Evolutionary conservation across 164 flowering plant genomes (phyloP), one percentile per base, ranked within the genome.

Genomic region (Warburgia ugandensis): DNA sequence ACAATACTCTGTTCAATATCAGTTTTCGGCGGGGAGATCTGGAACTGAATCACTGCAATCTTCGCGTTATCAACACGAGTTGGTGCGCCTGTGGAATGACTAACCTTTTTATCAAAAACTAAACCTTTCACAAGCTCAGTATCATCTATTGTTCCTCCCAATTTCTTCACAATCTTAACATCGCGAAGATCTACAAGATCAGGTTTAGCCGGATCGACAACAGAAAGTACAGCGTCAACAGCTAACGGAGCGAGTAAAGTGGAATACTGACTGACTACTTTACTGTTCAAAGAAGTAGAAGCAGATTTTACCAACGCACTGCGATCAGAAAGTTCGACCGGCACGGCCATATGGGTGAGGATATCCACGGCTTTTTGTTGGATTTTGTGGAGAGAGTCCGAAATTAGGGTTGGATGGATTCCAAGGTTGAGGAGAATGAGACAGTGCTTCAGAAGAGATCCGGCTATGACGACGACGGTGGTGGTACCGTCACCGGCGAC

Each of bases 401-500:
- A 85, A 40, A 91, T 76, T 7, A 83, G 75, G 5, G 96, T 87
- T 0, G 98, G 96, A 68, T 91, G 96, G 45, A 91, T 69, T 1
- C 97, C 97, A 25, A 60, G 36, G 8, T 63, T 55, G 16, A 91
- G 75, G 6, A 91, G 80, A 8, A 51, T 16, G 11, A 52, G 76
- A 50, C 83, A 77, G 54, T 74, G 76, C 47, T 83, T 80, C 29
- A 91, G 75, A 3, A 91, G 75, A 0, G 91, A 79, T 0, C 98
- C 98, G n/a, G 96, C 96, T 8, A 91, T 69, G 30, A 91, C 94
- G 29, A 87, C 98, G 27, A 87, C 98, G n/a, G 96, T 85, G 56
- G 96, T 91, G 36, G 98, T 91, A 0, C 96, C 98, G 54, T 91
- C 98, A 0, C 96, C 96, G 3, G 92, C 95, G 22, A 80, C 88